phyloP scores from a whole-genome alignment of 2,329 filamentous ascomycete species.

The Aspergillus puulaauensis region DNA sequence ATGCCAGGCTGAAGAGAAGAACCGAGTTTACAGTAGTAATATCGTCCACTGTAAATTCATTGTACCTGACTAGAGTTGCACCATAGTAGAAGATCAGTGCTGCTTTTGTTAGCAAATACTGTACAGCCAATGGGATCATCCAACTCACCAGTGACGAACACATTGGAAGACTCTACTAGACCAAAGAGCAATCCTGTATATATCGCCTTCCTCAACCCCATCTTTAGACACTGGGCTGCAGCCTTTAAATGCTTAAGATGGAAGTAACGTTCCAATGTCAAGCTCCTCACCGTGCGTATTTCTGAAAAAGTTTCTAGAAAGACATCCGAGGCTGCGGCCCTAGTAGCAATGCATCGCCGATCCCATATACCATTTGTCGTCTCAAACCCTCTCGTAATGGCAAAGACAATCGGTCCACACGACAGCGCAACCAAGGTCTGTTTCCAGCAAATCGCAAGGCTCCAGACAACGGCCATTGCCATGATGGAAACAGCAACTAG shows the following conservation, averaged over 20 bases:
- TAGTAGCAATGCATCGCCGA: slow-evolving; percentile 61
- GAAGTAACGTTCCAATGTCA: slow-evolving; percentile 75
- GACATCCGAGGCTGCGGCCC: slow-evolving; percentile 60
- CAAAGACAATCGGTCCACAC: slow-evolving; percentile 66
- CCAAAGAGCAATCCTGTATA: slow-evolving; percentile 74
- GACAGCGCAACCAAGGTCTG: slow-evolving; percentile 74
- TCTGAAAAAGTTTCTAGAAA: slow-evolving; percentile 75
- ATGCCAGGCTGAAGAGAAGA: slow-evolving; percentile 78
- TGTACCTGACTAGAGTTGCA: slow-evolving; percentile 58
- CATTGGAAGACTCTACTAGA: slow-evolving; percentile 69
- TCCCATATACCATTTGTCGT: slow-evolving; percentile 71
- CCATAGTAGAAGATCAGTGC: slow-evolving; percentile 86
- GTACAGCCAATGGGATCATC: neutral
- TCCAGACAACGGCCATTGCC: slow-evolving; percentile 69
- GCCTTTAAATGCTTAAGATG: slow-evolving; percentile 59
- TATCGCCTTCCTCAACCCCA: slow-evolving; percentile 65
- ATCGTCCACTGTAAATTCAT: slow-evolving; percentile 52
- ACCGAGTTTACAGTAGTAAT: slow-evolving; percentile 77
- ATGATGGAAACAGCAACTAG: slow-evolving; percentile 69
- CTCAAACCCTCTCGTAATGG: slow-evolving; percentile 65
- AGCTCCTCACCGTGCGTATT: slow-evolving; percentile 72
- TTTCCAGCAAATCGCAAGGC: slow-evolving; percentile 72
- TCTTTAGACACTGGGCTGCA: slow-evolving; percentile 52
- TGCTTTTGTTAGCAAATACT: slow-evolving; percentile 11
- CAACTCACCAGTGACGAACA: slow-evolving; percentile 61